phyloP scores from a whole-genome alignment of 495 filamentous ascomycete species.

The Neurospora terricola region DNA sequence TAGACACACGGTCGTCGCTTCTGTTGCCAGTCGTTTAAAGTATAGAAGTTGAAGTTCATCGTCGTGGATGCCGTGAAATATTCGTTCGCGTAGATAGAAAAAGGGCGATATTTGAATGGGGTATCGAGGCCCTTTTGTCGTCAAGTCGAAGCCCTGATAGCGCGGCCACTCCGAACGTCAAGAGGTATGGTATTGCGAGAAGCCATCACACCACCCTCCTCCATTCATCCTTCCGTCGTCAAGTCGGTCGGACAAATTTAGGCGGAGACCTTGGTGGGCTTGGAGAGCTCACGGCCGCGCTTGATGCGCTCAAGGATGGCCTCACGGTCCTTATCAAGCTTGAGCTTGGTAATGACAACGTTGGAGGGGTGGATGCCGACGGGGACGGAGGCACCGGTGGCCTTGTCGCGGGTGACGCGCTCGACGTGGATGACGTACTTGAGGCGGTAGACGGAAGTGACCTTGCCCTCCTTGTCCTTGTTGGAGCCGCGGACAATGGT shows the following conservation, averaged over 20 bases:
- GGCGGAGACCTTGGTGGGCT: constrained; percentile 32
- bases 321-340: constrained; percentile 97
- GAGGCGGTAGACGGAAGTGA: constrained; percentile 93
- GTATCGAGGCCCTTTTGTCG: background rate
- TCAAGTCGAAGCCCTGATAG: background rate
- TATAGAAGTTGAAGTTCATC: background rate
- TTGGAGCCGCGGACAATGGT: constrained; percentile 74
- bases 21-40: background rate
- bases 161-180: background rate
- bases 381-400: constrained; percentile 81
- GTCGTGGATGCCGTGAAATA: background rate
- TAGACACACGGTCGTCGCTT: background rate
- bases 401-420: constrained; percentile 88
- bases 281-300: constrained; percentile 59
- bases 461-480: constrained; percentile 94
- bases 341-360: constrained; percentile 92
- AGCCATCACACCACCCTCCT: background rate
- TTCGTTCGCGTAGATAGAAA: background rate
- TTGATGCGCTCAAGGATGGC: constrained; percentile 78
- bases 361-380: constrained; percentile 86
- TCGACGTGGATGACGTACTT: constrained; percentile 93
- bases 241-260: constrained; percentile 7
- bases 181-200: background rate
- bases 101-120: background rate
- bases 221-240: background rate